Evolutionary conservation across 2,329 filamentous ascomycete species (phyloP).

Genomic region (Pleoardoris graminearum): DNA sequence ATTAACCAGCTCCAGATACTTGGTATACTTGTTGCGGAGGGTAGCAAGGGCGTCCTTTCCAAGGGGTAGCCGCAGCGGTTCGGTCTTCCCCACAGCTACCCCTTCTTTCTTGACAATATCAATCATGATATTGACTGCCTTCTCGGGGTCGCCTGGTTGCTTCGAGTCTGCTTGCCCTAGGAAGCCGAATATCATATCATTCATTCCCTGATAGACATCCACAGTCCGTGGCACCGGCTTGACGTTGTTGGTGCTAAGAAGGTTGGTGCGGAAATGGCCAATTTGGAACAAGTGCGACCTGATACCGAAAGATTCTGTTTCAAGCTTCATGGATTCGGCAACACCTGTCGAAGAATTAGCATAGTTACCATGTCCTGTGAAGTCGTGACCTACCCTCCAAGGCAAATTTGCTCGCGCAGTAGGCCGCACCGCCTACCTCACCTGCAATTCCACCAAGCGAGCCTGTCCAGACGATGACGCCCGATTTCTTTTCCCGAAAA

Average conservation of each 20-base stretch:
- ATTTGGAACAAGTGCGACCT: slow-evolving; percentile 42
- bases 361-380: too few species aligned
- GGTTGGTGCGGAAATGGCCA: slow-evolving; percentile 41
- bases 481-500: slow-evolving; percentile 42
- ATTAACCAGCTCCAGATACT: slow-evolving; percentile 10
- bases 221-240: slow-evolving; percentile 18
- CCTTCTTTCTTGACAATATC: slow-evolving; percentile 16
- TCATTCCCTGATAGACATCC: slow-evolving; percentile 18
- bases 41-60: slow-evolving; percentile 26
- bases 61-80: slow-evolving; percentile 32
- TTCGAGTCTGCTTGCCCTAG: slow-evolving; percentile 8
- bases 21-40: slow-evolving; percentile 10
- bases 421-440: slow-evolving; percentile 22
- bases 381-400: slow-evolving; percentile 7
- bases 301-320: slow-evolving; percentile 34
- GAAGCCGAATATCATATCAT: slow-evolving; percentile 27
- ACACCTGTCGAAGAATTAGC: too few species aligned
- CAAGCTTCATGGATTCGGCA: too few species aligned
- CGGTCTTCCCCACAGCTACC: slow-evolving; percentile 21
- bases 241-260: slow-evolving; percentile 30
- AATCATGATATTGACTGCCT: slow-evolving; percentile 18
- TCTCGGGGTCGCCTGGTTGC: slow-evolving; percentile 22
- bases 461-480: slow-evolving; percentile 45
- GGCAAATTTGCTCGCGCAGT: slow-evolving; percentile 16
- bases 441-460: slow-evolving; percentile 1